Evolutionary conservation across 441 rosid genomes (phyloP), one percentile per base, ranked within the genome.

Genomic region (Adansonia grandidieri): DNA sequence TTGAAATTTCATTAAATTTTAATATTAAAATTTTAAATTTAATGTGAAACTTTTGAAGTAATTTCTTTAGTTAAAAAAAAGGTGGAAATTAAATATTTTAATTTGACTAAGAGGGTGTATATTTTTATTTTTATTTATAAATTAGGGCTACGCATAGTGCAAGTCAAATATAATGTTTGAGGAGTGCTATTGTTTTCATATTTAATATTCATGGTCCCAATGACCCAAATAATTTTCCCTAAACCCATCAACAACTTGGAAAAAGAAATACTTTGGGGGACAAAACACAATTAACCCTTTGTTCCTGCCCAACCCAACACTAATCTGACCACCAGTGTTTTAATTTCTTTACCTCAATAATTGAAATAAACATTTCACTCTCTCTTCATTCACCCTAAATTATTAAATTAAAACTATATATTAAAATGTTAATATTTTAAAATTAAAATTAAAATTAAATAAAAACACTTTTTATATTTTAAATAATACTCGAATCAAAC

Each of bases 241-340:
- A 47, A 68, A 9, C 20, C 13, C 45, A 17, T 72, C 17, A 56
- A 42, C n/a, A 9, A 71, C 58, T 70, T 70, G 74, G 13, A 1
- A 7, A 13, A 19, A 45, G 5, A 15, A 28, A 10, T 11, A 11
- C 0, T 11, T 9, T 1, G 4, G 28, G 28, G 0, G 11, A 1
- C 24, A 32, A 32, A 54, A 28, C 48, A 28, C 3, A 0, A 32
- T 15, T 71, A 66, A 57, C 66, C 53, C 66, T 50, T 8, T 78
- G 81, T 54, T 79, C 40, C 77, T 73, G 37, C 63, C 80, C 82
- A 71, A 79, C 85, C 85, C 63, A 51, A 70, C 79, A 80, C 54
- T 64, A 8, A 32, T 40, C 56, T 51, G 69, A 74, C 73, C 24
- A 28, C 0, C 63, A 9, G 1, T 9, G n/a, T 71, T 71, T 11